Base-by-base conservation (phyloP, 768 basidiomycete species). In the Trametes cinnabarina region DNA sequence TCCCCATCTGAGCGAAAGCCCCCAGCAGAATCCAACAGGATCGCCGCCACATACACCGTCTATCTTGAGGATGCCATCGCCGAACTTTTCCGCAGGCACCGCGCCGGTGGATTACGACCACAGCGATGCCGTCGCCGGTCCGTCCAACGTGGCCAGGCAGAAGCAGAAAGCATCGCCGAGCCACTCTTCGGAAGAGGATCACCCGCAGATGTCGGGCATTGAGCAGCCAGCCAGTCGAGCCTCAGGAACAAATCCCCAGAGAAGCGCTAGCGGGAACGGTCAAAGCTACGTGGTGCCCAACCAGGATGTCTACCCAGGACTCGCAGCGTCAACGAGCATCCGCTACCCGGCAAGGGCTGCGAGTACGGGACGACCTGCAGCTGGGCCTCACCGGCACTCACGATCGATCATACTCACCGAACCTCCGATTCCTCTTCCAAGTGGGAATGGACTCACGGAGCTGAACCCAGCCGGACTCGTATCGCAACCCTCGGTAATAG, bases 401-500 rank as follows among this genome's bases (percentile, higher is more conserved):
- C 60, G 52, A 22, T 40, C 44, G 15, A 20, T 47, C 30, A 48
- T 19, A 22, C 22, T 53, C 26, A 23, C 51, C 2, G 51, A 44
- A 12, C 58, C 42, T 15, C n/a, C 32, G n/a, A 5, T 32, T 11
- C 17, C 26, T 12, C 3, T 32, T 12, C 20, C 19, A 4, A 32
- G n/a, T 30, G 41, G 47, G 51, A 55, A 17, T 19, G 50, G 40
- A 4, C 25, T 40, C 8, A 30, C 26, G 15, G 42, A 51, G 25
- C 34, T 51, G 20, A 49, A 48, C 28, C 40, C 51, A 8, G 20
- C 22, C 2, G 57, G 34, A 7, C 39, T 48, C 11, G 22, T 28
- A n/a, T 60, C 63, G 48, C 51, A 43, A 6, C 58, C 28, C 9
- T 63, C 62, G 37, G 39, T 34, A 4, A 37, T 64, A 23, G 63